Evolutionary conservation across 495 filamentous ascomycete species (phyloP).

Genomic region (Penicillium silybi): DNA sequence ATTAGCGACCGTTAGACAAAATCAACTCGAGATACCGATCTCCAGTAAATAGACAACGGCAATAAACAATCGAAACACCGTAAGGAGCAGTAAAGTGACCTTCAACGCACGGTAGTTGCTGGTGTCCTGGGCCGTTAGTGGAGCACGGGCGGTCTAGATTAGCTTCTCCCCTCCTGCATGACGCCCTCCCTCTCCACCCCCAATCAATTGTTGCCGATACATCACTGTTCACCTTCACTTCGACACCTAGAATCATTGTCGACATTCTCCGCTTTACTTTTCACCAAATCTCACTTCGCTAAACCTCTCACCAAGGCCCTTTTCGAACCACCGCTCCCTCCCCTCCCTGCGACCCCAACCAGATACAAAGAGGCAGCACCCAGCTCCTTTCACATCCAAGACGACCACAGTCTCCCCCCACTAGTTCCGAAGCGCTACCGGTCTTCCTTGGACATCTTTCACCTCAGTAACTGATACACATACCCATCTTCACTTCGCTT

Average conservation of each 20-base stretch:
- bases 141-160: conserved; percentile 26
- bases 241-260: background rate
- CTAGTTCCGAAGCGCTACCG: background rate
- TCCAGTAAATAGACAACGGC: background rate
- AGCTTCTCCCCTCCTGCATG: conserved; percentile 17
- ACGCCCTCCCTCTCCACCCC: conserved; percentile 8
- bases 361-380: background rate
- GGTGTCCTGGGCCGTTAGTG: conserved; percentile 13
- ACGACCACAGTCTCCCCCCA: background rate
- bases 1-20: background rate
- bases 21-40: background rate
- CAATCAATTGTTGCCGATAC: background rate
- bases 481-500: background rate
- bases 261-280: background rate
- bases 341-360: background rate
- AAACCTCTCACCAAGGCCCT: background rate
- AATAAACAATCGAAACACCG: background rate
- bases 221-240: background rate
- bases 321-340: background rate
- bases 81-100: background rate
- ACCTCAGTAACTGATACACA: background rate
- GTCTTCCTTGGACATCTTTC: background rate
- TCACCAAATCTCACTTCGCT: background rate
- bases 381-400: background rate
- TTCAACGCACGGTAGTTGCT: background rate